Conservation (phyloP, 139 green algal genomes). For the Protoeuglena noctilucae region DNA sequence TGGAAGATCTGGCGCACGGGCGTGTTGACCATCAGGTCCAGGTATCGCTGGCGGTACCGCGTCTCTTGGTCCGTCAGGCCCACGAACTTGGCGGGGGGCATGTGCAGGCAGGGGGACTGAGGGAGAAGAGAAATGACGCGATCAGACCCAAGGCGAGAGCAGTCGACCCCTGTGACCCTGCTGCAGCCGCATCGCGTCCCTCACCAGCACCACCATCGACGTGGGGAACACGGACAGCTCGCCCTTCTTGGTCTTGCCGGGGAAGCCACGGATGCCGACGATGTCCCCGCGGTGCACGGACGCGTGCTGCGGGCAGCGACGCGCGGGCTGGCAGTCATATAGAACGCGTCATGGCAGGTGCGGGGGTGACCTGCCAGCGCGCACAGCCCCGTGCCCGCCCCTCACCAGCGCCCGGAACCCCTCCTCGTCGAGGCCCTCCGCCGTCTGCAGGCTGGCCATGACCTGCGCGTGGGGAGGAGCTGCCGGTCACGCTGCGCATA, state of each 20-base stretch:
- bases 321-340: too few relatives aligned
- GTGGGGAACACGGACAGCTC: constrained; percentile 88
- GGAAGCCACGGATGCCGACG: constrained; percentile 73
- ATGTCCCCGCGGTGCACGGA: constrained; percentile 84
- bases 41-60: constrained; percentile 88
- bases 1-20: constrained; percentile 66
- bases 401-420: constrained; percentile 58
- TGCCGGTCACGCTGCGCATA: too few relatives aligned
- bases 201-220: constrained; percentile 29
- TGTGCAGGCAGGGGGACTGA: constrained; percentile 92
- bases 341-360: too few relatives aligned
- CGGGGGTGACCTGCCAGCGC: too few relatives aligned
- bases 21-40: constrained; percentile 90
- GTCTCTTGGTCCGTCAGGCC: constrained; percentile 85
- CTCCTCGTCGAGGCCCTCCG: constrained; percentile 29
- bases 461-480: too few relatives aligned
- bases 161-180: too few relatives aligned
- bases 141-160: neutral
- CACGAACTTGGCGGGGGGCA: constrained; percentile 68
- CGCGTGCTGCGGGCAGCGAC: too few relatives aligned
- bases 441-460: neutral
- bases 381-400: too few relatives aligned
- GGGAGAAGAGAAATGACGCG: constrained; percentile 33
- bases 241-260: constrained; percentile 90
- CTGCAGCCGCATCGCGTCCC: too few relatives aligned